Evolutionary conservation across 148 eudicot species (phyloP), one percentile per base, ranked within the genome.

Genomic region (Simmondsia chinensis): DNA sequence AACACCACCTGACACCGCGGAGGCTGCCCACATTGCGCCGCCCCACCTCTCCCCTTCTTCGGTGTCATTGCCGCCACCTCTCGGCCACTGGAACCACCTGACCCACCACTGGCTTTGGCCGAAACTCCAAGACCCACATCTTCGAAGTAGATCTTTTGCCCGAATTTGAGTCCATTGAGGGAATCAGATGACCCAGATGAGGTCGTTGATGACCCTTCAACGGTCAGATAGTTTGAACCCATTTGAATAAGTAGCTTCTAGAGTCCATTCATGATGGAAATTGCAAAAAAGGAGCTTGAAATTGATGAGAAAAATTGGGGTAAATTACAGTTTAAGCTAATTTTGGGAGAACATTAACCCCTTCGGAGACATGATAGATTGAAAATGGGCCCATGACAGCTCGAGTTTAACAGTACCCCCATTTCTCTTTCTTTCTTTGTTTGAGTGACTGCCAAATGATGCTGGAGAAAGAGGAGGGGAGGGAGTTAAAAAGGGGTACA

Each of bases 1-100:
- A n/a, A n/a, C n/a, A n/a, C n/a, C n/a, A n/a, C n/a, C 44, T 83
- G 94, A 27, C 97, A 88, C 71, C 77, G 70, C 0, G 96, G 89
- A 10, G 84, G 82, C 64, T 75, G 80, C 21, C 60, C 79, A 32
- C 54, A 49, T n/a, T 71, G 79, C 23, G 49, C 60, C 19, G 39
- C 56, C 58, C 64, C 69, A 19, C 62, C 54, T 40, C 75, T 60
- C 20, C 61, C 76, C 43, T 73, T 83, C 66, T 75, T 53, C 14
- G 50, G 39, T 40, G 62, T 54, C 41, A 39, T 6, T 42, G 6
- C 22, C 54, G 21, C 18, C 64, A n/a, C n/a, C n/a, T n/a, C n/a
- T n/a, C n/a, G 33, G 27, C 11, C 45, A 29, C 19, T 61, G 25
- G 14, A 64, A 29, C 29, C 56, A 20, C 44, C n/a, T n/a, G 64